A percentile compares a stretch with the other conserved stretches of the same genome.
Evolutionary conservation across 257 asterid species (phyloP).

Genomic region (Ocimum tenuiflorum): DNA sequence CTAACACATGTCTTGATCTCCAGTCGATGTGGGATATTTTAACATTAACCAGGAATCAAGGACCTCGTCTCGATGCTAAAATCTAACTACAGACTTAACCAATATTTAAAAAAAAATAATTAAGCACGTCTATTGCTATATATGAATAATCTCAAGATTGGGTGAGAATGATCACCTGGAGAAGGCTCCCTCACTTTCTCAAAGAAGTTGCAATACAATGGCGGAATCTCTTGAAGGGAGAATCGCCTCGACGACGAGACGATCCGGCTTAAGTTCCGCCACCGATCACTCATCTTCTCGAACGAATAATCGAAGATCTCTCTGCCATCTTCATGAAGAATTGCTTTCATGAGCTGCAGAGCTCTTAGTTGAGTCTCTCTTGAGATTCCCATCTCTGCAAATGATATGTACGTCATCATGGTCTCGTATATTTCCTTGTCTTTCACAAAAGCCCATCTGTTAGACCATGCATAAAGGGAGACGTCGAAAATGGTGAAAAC

Average conservation of each 20-base stretch:
- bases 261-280: conserved; percentile 38
- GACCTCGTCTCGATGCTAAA: too few species aligned
- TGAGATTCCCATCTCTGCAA: conserved; percentile 46
- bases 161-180: conserved; percentile 51
- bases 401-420: conserved; percentile 23
- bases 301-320: conserved; percentile 39
- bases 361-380: conserved; percentile 61
- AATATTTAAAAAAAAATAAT: too few species aligned
- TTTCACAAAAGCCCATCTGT: conserved; percentile 63
- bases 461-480: too few species aligned
- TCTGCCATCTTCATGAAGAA: conserved; percentile 29
- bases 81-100: too few species aligned
- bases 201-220: conserved; percentile 47
- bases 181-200: conserved; percentile 54
- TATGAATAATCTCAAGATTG: not conserved
- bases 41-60: too few species aligned
- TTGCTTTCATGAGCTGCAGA: conserved; percentile 42
- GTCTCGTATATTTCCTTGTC: conserved; percentile 38
- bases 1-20: too few species aligned
- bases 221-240: conserved; percentile 45
- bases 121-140: too few species aligned
- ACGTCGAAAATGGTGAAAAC: too few species aligned
- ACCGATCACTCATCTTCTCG: conserved; percentile 45
- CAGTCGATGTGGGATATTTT: too few species aligned
- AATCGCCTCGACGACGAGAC: conserved; percentile 41